A percentile compares a stretch with the other conserved stretches of the same genome.
Conservation (phyloP, 108 stramenopile species). For the Pseudonitzschia pungens region DNA sequence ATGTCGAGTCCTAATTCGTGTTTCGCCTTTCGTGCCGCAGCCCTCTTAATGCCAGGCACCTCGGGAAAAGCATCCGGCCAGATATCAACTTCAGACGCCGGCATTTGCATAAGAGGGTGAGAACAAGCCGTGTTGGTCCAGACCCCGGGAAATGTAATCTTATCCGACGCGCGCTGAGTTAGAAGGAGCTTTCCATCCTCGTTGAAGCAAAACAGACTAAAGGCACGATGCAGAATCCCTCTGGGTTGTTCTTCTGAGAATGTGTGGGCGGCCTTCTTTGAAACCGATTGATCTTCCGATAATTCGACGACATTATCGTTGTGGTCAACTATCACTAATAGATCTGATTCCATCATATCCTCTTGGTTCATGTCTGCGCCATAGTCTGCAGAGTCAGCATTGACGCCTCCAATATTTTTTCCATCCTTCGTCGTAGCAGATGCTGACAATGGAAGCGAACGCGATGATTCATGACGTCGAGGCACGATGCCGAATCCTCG, state of each 20-base stretch:
- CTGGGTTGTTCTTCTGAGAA: constrained; percentile 35
- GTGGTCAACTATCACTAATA: constrained; percentile 37
- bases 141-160: constrained; percentile 85
- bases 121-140: constrained; percentile 91
- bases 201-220: constrained; percentile 81
- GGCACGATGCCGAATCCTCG: background rate
- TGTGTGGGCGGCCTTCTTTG: constrained; percentile 45
- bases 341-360: constrained; percentile 58
- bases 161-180: constrained; percentile 57
- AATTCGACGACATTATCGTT: constrained; percentile 33
- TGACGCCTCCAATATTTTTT: too few relatives aligned
- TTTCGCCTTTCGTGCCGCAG: constrained; percentile 74
- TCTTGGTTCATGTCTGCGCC: constrained; percentile 51
- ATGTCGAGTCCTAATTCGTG: constrained; percentile 81
- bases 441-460: background rate
- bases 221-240: constrained; percentile 78
- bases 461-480: background rate
- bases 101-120: constrained; percentile 65
- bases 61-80: constrained; percentile 31
- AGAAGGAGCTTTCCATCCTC: constrained; percentile 65
- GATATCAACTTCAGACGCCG: constrained; percentile 50
- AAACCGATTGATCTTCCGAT: constrained; percentile 23
- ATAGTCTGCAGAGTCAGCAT: constrained; percentile 14
- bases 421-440: background rate
- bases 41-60: constrained; percentile 69